Percentiles rank a stretch among this genome's conserved stretches.
These are phyloP conservation scores for Coniella vitis DNA, from an alignment of 2,329 filamentous ascomycete species.

Conservation along the genomic window DNA sequence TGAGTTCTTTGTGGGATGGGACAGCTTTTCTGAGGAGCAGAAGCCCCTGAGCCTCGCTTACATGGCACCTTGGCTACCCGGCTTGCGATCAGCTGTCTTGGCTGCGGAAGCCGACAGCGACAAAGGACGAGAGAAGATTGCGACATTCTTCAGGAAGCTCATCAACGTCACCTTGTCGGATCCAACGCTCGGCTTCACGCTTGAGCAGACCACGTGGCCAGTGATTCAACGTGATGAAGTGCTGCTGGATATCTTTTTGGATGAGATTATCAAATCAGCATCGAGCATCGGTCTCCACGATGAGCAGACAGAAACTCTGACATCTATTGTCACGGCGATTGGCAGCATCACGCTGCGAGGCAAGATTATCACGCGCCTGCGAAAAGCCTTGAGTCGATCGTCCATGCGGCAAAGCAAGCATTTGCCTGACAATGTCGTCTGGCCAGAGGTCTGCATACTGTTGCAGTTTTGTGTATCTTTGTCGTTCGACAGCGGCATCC, in stretches of 20 bases:
- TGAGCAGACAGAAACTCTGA: slow-evolving; percentile 52
- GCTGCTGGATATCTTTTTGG: slow-evolving; percentile 59
- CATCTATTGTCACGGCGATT: slow-evolving; percentile 56
- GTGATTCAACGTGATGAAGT: slow-evolving; percentile 58
- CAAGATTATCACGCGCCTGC: slow-evolving; percentile 57
- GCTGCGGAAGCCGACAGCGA: slow-evolving; percentile 55
- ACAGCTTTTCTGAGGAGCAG: slow-evolving; percentile 61
- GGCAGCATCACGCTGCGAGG: slow-evolving; percentile 60
- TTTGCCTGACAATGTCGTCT: slow-evolving; percentile 60
- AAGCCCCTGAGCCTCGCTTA: slow-evolving; percentile 61
- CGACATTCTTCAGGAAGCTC: slow-evolving; percentile 56
- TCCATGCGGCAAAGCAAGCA: slow-evolving; percentile 59
- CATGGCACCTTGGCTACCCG: slow-evolving; percentile 62
- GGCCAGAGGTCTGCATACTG: slow-evolving; percentile 62
- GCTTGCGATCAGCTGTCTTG: slow-evolving; percentile 53
- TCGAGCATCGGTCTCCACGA: slow-evolving; percentile 50
- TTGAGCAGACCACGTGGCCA: slow-evolving; percentile 63
- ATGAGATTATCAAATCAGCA: slow-evolving; percentile 60
- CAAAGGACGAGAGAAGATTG: slow-evolving; percentile 59
- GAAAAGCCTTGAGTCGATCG: slow-evolving; percentile 61
- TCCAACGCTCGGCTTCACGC: slow-evolving; percentile 48
- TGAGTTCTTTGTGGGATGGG: slow-evolving; percentile 69
- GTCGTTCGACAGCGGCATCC: slow-evolving; percentile 61
- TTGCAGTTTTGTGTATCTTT: slow-evolving; percentile 59
- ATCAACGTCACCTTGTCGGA: slow-evolving; percentile 60